Evolutionary conservation across 352 stramenopile species (phyloP).

Genomic region (Phytopythium montanum): DNA sequence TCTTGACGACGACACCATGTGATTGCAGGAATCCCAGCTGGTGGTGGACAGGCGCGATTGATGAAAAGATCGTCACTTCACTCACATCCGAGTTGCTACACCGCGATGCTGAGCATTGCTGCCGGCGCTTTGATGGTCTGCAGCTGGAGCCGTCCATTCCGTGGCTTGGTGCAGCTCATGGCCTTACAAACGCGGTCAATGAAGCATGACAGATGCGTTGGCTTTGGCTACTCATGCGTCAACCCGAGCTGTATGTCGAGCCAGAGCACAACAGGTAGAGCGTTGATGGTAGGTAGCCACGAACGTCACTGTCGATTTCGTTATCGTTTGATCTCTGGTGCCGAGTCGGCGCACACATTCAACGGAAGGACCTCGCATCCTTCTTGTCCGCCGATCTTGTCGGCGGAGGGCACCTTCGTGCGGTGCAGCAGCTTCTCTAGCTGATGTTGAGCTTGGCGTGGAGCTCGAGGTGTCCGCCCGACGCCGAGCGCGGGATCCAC

Average conservation of each 20-base stretch:
- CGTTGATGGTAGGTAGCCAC: too few species aligned
- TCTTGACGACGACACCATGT: not conserved
- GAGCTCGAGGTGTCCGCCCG: slow-evolving; percentile 45
- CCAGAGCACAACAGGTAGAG: too few species aligned
- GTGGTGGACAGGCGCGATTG: slow-evolving; percentile 1
- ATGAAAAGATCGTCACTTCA: too few species aligned
- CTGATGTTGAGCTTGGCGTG: slow-evolving; percentile 41
- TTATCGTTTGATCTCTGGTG: not conserved
- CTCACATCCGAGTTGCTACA: too few species aligned
- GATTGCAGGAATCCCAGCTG: not conserved
- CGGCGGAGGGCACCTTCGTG: not conserved
- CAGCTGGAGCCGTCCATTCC: too few species aligned
- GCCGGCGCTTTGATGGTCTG: too few species aligned
- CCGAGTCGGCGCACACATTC: not conserved
- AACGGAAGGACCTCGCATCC: not conserved
- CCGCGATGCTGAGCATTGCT: too few species aligned
- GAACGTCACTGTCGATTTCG: not conserved
- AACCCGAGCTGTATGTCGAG: too few species aligned
- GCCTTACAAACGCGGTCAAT: too few species aligned
- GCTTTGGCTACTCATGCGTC: too few species aligned
- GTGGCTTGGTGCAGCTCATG: too few species aligned
- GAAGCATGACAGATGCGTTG: too few species aligned
- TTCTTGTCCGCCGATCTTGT: not conserved
- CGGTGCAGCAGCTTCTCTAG: slow-evolving; percentile 11
- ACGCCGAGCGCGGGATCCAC: slow-evolving; percentile 42